phyloP scores from a whole-genome alignment of 73 alveolate species.

The Symbiodinium pilosum region DNA sequence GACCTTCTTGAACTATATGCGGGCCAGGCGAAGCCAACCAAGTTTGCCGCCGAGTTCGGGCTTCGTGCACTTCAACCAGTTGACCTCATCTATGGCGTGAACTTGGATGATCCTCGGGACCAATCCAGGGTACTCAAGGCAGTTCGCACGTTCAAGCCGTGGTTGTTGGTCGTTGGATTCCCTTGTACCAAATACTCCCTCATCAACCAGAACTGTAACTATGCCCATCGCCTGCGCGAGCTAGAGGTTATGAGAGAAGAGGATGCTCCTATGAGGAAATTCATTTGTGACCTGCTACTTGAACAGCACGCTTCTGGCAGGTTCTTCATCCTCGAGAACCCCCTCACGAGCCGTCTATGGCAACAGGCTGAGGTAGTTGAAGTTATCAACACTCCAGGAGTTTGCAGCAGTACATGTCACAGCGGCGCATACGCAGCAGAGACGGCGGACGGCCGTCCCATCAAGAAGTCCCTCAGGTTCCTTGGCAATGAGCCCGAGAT shows the following conservation, averaged over 20 bases:
- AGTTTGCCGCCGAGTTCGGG: neutral
- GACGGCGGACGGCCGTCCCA: neutral
- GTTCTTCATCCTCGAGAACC: neutral
- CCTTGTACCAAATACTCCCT: neutral
- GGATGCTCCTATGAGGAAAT: neutral
- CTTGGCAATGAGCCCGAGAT: neutral
- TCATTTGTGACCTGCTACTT: neutral
- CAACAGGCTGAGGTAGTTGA: neutral
- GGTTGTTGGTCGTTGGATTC: neutral
- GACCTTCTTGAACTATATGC: slow-evolving; percentile 15
- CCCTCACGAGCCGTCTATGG: neutral
- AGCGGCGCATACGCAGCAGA: neutral
- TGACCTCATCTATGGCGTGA: neutral
- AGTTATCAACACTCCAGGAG: neutral
- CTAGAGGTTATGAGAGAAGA: neutral
- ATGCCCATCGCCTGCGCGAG: neutral
- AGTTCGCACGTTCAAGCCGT: neutral
- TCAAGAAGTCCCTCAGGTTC: neutral
- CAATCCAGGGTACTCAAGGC: neutral
- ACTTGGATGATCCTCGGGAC: neutral
- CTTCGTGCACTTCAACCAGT: neutral
- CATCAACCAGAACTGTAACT: neutral
- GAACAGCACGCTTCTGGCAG: neutral
- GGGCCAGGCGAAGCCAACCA: slow-evolving; percentile 4
- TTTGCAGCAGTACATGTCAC: neutral